Conservation (phyloP, 2,329 filamentous ascomycete genomes). For the Botrytis porri region DNA sequence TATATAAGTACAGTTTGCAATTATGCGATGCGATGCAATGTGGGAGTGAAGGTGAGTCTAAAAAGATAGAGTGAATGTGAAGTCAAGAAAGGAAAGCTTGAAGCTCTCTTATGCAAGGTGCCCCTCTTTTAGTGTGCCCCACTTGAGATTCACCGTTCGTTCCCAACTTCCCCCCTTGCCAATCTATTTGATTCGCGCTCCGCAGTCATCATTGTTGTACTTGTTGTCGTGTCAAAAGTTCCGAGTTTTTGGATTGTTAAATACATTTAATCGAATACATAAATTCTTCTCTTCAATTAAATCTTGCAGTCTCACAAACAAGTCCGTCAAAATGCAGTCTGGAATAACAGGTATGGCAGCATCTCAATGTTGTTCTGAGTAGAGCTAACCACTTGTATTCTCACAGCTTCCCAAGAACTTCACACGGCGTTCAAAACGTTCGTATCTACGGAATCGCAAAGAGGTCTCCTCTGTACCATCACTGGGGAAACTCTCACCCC, state of each 20-base stretch:
- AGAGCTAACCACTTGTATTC: constrained; percentile 5
- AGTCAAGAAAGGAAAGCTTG: constrained; percentile 2
- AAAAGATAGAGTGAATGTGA: constrained; percentile 5
- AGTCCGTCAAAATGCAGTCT: constrained; percentile 62
- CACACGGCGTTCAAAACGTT: constrained; percentile 69
- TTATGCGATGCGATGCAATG: not conserved
- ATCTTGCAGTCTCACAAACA: not conserved
- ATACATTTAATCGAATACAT: not conserved
- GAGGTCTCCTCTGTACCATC: constrained; percentile 72
- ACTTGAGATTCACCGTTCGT: not conserved
- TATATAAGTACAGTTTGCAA: constrained; percentile 12
- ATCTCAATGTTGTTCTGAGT: constrained; percentile 1
- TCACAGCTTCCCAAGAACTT: constrained; percentile 71
- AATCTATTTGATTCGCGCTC: constrained; percentile 6
- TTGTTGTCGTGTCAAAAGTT: constrained; percentile 18
- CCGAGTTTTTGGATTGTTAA: not conserved
- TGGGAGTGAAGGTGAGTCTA: constrained; percentile 4
- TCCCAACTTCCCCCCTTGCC: not conserved
- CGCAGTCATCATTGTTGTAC: constrained; percentile 18
- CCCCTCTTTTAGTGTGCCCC: constrained; percentile 9
- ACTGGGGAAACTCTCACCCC: constrained; percentile 65
- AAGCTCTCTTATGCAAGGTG: constrained; percentile 8
- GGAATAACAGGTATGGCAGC: constrained; percentile 64
- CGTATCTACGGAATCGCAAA: constrained; percentile 57
- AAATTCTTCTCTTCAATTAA: not conserved